phyloP scores from a whole-genome alignment of 1,139 yeast genomes.

The Blastobotrys arbuscula region DNA sequence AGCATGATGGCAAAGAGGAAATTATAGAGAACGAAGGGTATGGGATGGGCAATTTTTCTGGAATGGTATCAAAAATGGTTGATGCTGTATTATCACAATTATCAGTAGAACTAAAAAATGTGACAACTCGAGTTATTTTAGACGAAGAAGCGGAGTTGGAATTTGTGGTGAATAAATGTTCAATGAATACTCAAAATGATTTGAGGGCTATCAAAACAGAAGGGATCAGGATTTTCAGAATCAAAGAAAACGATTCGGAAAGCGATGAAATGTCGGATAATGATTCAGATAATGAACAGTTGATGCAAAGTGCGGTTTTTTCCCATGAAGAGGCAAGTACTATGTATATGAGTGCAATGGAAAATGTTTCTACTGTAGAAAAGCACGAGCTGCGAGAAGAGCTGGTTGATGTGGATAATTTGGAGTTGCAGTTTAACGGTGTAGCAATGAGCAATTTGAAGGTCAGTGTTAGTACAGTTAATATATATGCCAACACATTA shows the following conservation, averaged over 20 bases:
- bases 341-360: conserved; percentile 72
- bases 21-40: conserved; percentile 22
- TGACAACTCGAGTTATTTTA: conserved; percentile 46
- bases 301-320: conserved; percentile 59
- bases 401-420: conserved; percentile 21
- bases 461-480: conserved; percentile 43
- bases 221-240: conserved; percentile 1
- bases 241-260: conserved; percentile 7
- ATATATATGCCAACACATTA: conserved; percentile 24
- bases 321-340: conserved; percentile 68
- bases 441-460: conserved; percentile 36
- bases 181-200: conserved; percentile 33
- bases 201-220: conserved; percentile 1
- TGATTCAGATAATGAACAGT: conserved; percentile 35
- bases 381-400: conserved; percentile 16
- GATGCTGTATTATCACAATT: conserved; percentile 66
- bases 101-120: conserved; percentile 42
- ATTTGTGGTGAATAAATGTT: conserved; percentile 40
- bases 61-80: conserved; percentile 57
- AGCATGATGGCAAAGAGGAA: conserved; percentile 26
- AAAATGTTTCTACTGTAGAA: conserved; percentile 15
- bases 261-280: conserved; percentile 28
- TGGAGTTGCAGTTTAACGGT: conserved; percentile 20
- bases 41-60: conserved; percentile 41
- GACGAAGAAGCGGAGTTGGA: conserved; percentile 44